Evolutionary conservation across 805 yeast species (phyloP), one percentile per base, ranked within the genome.

Genomic region (Priceomyces castillae): DNA sequence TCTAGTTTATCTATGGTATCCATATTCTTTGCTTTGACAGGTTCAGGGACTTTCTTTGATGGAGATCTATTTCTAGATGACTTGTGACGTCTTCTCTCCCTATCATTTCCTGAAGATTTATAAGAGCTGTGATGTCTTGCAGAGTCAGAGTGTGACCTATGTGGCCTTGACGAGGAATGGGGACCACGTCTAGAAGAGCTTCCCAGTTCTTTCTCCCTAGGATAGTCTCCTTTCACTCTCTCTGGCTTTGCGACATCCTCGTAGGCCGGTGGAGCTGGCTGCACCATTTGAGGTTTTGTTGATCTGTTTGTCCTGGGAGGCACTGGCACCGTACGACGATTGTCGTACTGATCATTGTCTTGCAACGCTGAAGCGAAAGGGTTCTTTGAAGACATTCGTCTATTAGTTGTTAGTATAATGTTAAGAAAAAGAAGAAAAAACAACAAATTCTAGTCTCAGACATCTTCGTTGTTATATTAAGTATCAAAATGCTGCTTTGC

Each of bases 1-100:
- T 94, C 99, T 57, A 94, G 74, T 65, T 87, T 87, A 69, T 94
- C 99, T 54, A 94, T 94, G 3, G 95, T 88, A 58, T 92, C 99
- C 43, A 90, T 82, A 53, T 90, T 86, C 54, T 82, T 81, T 11
- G 90, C 77, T 52, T 79, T 73, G 56, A 69, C 69, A 2, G 71
- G 62, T 58, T 68, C 71, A 45, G 74, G 63, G 49, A 67, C 54
- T 57, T 73, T 66, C 46, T 61, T 60, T 28, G 67, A 60, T n/a
- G 72, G 67, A 26, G 69, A 69, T 36, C 64, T 61, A 44, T 53
- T 19, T 39, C 51, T 48, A 7, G 56, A 47, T n/a, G 54, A 44
- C 34, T 43, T 46, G 33, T 50, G 49, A 31, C 53, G 57, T 7
- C 40, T 23, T 34, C 57, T 49, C 49, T 50, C 53, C 44, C 44